phyloP scores from a whole-genome alignment of 768 basidiomycete genomes.

The Inosperma sp. region DNA sequence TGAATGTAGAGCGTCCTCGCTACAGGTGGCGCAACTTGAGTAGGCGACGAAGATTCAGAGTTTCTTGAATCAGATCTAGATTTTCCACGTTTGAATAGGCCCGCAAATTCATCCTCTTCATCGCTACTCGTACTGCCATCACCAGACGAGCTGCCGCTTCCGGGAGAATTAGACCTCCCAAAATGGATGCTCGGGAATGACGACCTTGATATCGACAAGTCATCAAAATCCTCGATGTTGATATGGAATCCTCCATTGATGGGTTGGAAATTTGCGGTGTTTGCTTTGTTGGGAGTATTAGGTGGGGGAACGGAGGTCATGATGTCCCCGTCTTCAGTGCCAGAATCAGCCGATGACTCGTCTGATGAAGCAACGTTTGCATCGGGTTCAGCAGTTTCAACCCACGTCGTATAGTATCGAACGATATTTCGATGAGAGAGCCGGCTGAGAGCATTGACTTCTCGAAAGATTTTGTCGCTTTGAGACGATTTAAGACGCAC shows the following conservation, averaged over 20 bases:
- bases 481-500: constrained; percentile 73
- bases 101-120: constrained; percentile 39
- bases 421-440: constrained; percentile 90
- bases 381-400: constrained; percentile 60
- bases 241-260: constrained; percentile 57
- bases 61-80: constrained; percentile 12
- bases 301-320: constrained; percentile 45
- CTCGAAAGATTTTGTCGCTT: constrained; percentile 87
- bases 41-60: constrained; percentile 20
- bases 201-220: constrained; percentile 51
- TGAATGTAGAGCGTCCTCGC: constrained; percentile 83
- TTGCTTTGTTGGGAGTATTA: constrained; percentile 4
- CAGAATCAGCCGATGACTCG: constrained; percentile 43
- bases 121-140: constrained; percentile 31
- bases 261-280: constrained; percentile 31
- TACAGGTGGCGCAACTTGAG: constrained; percentile 26
- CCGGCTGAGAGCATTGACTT: constrained; percentile 84
- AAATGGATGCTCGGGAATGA: constrained; percentile 88
- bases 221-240: constrained; percentile 59
- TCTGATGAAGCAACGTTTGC: constrained; percentile 47
- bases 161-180: constrained; percentile 41
- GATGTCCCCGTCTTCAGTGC: constrained; percentile 34
- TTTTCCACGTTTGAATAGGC: constrained; percentile 22
- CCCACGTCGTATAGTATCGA: constrained; percentile 87
- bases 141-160: constrained; percentile 24